These are phyloP conservation scores for Alternaria tenuissima DNA, from an alignment of 2,329 filamentous ascomycete species.

Conservation along the genomic window DNA sequence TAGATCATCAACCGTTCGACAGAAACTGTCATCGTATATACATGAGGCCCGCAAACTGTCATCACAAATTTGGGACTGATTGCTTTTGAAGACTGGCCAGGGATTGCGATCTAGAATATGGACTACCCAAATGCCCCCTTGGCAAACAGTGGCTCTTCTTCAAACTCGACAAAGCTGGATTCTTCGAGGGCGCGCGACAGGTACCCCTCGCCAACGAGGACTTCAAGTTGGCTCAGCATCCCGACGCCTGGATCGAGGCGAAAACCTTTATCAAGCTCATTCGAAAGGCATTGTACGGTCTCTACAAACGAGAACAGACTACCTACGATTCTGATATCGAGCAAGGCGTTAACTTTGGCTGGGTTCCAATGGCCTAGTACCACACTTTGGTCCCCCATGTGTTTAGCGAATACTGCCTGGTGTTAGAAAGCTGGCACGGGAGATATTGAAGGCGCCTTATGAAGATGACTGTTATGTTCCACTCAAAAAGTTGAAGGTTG, in stretches of 20 bases:
- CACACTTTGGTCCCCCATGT: not conserved
- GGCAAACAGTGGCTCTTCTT: not conserved
- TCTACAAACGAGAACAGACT: not conserved
- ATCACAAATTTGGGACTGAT: not conserved
- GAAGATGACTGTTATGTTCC: too few relatives aligned
- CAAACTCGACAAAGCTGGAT: not conserved
- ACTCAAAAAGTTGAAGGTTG: not conserved
- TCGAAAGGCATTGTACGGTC: not conserved
- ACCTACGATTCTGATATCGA: conserved; percentile 2
- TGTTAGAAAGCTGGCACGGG: too few relatives aligned
- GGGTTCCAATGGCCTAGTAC: not conserved
- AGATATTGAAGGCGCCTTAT: not conserved
- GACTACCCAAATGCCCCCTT: not conserved
- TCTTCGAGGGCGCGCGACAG: not conserved
- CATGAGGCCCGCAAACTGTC: not conserved
- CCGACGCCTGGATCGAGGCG: not conserved
- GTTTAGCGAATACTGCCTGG: not conserved
- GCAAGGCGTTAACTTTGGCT: not conserved
- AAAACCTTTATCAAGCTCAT: not conserved
- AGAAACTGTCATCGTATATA: not conserved
- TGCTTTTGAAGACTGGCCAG: not conserved
- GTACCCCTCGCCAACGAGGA: too few relatives aligned
- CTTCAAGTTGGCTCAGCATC: not conserved
- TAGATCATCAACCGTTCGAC: not conserved
- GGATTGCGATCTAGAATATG: not conserved